phyloP scores from a whole-genome alignment of 129 eudicot genomes.

The Heracleum sosnowskyi region DNA sequence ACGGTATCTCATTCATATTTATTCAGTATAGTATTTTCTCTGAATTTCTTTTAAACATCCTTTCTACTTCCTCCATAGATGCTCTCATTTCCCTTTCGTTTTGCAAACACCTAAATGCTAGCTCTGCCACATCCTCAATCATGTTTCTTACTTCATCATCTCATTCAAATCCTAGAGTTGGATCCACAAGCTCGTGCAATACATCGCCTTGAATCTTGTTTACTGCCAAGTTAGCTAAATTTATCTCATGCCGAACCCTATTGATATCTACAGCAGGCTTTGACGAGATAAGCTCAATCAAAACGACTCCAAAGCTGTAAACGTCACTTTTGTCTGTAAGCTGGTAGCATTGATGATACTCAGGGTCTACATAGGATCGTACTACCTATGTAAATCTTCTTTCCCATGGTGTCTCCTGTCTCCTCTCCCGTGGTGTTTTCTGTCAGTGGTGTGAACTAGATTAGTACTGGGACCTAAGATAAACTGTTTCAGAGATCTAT shows the following conservation, averaged over 20 bases:
- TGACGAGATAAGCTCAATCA: background rate
- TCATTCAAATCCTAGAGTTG: constrained; percentile 3
- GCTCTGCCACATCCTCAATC: constrained; percentile 9
- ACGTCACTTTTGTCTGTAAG: constrained; percentile 20
- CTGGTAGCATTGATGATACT: constrained; percentile 18
- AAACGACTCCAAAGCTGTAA: background rate
- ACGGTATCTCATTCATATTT: background rate
- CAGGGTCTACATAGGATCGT: no score
- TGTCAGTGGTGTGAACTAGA: no score
- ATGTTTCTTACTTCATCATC: background rate
- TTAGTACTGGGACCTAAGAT: no score
- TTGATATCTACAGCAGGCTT: background rate
- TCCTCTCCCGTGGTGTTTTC: no score
- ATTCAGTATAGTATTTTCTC: background rate
- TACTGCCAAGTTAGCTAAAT: background rate
- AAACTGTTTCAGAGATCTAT: no score
- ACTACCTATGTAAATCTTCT: constrained; percentile 6
- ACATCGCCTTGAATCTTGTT: background rate
- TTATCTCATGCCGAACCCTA: constrained; percentile 3
- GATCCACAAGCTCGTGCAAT: constrained; percentile 9
- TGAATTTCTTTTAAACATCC: background rate
- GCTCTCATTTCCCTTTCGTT: background rate
- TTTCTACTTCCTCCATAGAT: constrained; percentile 1
- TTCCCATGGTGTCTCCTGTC: no score
- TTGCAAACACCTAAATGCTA: constrained; percentile 3